These are phyloP conservation scores for Casuarina equisetifolia DNA, from an alignment of 306 rosid species.

Conservation along the genomic window DNA sequence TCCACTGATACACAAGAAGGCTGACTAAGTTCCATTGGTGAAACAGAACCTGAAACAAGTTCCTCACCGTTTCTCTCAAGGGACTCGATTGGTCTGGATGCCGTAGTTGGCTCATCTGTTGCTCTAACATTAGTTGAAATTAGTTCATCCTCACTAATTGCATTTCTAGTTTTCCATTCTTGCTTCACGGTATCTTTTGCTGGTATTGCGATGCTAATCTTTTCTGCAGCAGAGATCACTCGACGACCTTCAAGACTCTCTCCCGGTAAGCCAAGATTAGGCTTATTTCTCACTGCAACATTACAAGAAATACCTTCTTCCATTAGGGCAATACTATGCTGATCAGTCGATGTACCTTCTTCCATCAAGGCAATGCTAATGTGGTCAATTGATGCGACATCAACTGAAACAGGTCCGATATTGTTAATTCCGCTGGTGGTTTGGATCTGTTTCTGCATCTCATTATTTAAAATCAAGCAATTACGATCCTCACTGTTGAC, in stretches of 20 bases:
- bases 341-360: not conserved
- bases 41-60: slow-evolving; percentile 19
- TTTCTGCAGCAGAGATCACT: slow-evolving; percentile 4
- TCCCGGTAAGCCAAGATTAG: not conserved
- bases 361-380: not conserved
- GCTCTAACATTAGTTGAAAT: not conserved
- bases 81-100: slow-evolving; percentile 21
- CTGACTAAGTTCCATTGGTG: slow-evolving; percentile 30
- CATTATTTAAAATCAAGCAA: slow-evolving; percentile 22
- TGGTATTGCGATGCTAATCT: slow-evolving; percentile 9
- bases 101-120: slow-evolving; percentile 11
- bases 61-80: slow-evolving; percentile 8
- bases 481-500: slow-evolving; percentile 28
- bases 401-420: slow-evolving; percentile 17
- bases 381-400: not conserved
- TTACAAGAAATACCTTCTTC: slow-evolving; percentile 6
- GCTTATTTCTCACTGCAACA: slow-evolving; percentile 9
- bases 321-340: not conserved
- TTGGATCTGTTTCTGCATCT: slow-evolving; percentile 35
- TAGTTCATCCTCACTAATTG: slow-evolving; percentile 23
- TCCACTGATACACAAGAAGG: slow-evolving; percentile 34
- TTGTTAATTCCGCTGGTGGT: slow-evolving; percentile 25
- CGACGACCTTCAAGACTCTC: slow-evolving; percentile 12
- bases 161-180: slow-evolving; percentile 24
- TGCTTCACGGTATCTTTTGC: slow-evolving; percentile 5